Percentiles rank a stretch among this genome's conserved stretches.
phyloP scores from a whole-genome alignment of 495 filamentous ascomycete genomes.

The Venustampulla echinocandica region DNA sequence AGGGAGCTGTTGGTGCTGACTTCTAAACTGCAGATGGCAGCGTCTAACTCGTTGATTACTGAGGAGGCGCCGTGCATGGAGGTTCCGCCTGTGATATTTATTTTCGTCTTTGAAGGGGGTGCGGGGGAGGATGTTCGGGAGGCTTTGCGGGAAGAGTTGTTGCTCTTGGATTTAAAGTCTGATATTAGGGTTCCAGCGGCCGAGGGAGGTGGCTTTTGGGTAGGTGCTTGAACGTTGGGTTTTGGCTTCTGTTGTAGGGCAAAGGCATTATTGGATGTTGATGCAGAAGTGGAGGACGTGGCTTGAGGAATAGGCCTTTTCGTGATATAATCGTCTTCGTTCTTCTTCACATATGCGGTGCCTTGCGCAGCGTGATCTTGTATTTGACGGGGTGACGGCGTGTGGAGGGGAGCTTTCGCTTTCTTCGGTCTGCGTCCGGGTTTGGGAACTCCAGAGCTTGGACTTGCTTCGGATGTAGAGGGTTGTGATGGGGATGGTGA shows the following conservation, averaged over 20 bases:
- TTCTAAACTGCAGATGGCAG: constrained; percentile 85
- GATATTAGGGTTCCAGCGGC: constrained; percentile 70
- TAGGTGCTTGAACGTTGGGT: constrained; percentile 32
- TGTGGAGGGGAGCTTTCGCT: constrained; percentile 24
- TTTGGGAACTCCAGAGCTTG: constrained; percentile 17
- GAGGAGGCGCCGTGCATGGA: constrained; percentile 71
- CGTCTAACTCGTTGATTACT: constrained; percentile 74
- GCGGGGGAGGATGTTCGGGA: constrained; percentile 40
- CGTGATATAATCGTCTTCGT: constrained; percentile 55
- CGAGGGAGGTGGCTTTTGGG: constrained; percentile 44
- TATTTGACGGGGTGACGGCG: constrained; percentile 21
- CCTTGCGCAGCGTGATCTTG: constrained; percentile 30
- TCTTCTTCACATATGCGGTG: constrained; percentile 56
- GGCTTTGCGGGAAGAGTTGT: constrained; percentile 46
- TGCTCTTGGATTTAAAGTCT: constrained; percentile 58
- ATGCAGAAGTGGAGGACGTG: constrained; percentile 35
- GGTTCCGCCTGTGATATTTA: constrained; percentile 60
- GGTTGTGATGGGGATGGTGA: constrained; percentile 1
- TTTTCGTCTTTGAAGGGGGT: constrained; percentile 39
- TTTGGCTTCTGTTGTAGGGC: constrained; percentile 26
- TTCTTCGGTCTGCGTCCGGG: constrained; percentile 15
- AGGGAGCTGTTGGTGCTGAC: constrained; percentile 60
- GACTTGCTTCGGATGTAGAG: not conserved
- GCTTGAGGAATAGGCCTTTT: constrained; percentile 26
- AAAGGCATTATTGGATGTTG: constrained; percentile 37